Percentiles rank a stretch among this genome's conserved stretches.
Conservation (phyloP, 441 rosid genomes). For the Pelargonium citronellum region DNA sequence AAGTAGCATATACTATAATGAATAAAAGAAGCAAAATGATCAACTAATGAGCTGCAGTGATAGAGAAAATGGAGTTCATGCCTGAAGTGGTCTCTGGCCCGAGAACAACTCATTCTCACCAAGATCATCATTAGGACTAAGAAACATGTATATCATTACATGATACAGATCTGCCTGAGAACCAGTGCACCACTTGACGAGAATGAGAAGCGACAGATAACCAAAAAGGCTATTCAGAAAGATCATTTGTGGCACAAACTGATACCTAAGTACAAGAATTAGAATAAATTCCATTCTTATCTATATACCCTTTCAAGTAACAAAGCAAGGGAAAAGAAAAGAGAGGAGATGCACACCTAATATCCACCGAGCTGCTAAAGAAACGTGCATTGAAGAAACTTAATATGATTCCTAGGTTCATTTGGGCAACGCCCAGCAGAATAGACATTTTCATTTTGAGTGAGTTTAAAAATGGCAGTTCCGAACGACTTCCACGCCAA, state of each 20-base stretch:
- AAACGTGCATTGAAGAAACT: constrained; percentile 79
- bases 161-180: constrained; percentile 95
- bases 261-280: constrained; percentile 45
- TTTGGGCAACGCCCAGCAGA: constrained; percentile 86
- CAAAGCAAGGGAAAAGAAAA: neutral
- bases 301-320: constrained; percentile 10
- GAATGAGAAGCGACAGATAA: constrained; percentile 70
- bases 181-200: constrained; percentile 85
- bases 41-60: constrained; percentile 9
- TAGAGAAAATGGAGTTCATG: constrained; percentile 21
- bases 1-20: constrained; percentile 18
- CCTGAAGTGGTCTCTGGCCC: constrained; percentile 69
- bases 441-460: constrained; percentile 99
- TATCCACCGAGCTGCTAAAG: constrained; percentile 47
- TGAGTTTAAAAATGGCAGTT: constrained; percentile 87
- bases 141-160: constrained; percentile 89
- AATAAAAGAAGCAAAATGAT: constrained; percentile 44
- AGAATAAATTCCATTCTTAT: neutral
- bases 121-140: constrained; percentile 81
- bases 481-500: constrained; percentile 87
- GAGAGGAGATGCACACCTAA: constrained; percentile 43
- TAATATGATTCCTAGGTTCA: constrained; percentile 90
- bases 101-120: constrained; percentile 83
- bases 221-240: constrained; percentile 89
- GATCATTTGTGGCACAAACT: constrained; percentile 82